These are phyloP conservation scores for Alnus rubra DNA, from an alignment of 306 rosid genomes.

Conservation along the genomic window DNA sequence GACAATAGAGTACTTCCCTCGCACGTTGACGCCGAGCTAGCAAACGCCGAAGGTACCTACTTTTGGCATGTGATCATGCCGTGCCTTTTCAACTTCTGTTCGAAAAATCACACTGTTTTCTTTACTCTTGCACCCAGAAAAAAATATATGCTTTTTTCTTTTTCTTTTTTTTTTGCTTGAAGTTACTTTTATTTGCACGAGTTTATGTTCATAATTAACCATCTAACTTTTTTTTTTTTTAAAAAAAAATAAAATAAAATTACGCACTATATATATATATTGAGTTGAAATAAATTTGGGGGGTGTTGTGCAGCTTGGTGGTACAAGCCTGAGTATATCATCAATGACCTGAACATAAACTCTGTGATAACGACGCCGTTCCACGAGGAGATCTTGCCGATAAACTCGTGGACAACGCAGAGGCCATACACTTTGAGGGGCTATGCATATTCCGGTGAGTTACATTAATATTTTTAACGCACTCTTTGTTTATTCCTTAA, in stretches of 20 bases:
- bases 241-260: no score
- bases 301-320: conserved; percentile 69
- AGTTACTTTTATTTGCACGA: no score
- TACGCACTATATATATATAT: no score
- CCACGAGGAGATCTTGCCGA: conserved; percentile 79
- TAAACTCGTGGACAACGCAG: conserved; percentile 73
- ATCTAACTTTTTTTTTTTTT: not conserved
- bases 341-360: conserved; percentile 81
- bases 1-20: conserved; percentile 85
- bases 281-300: no score
- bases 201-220: no score
- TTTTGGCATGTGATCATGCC: not conserved
- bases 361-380: conserved; percentile 86
- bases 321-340: conserved; percentile 81
- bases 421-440: conserved; percentile 65
- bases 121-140: no score
- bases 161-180: no score
- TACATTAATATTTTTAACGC: not conserved
- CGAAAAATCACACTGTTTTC: not conserved
- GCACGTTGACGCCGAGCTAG: conserved; percentile 77
- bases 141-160: not conserved
- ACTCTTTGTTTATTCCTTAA: not conserved
- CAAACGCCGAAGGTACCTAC: conserved; percentile 63
- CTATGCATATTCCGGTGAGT: conserved; percentile 84
- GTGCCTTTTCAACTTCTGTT: not conserved